Base-by-base conservation (phyloP, 306 rosid genomes). In the Rosa persica region DNA sequence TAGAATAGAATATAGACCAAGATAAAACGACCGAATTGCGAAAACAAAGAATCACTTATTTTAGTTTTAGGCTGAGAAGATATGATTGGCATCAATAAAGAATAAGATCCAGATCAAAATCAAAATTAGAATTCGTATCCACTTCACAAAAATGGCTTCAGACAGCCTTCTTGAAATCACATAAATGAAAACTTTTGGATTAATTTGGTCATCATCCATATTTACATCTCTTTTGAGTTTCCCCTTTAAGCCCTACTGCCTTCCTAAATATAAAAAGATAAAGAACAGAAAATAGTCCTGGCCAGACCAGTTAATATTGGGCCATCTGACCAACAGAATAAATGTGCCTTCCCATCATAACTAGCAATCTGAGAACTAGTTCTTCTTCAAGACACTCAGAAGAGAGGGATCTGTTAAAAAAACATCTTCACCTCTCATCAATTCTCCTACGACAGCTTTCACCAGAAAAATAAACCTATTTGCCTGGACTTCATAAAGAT, bases 391-490 rank as follows among this genome's bases (percentile, higher is more conserved):
- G 79, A 73, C 58, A 68, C 44, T 78, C 80, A 66, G 65, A 82
- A 69, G 69, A 23, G 77, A 81, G 76, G 40, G 69, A 67, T 82
- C 80, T 52, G 77, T 64, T 11, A 46, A 20, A 43, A 8, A 42
- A 40, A 51, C 66, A 7, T 22, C 0, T 30, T 38, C 36, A 51
- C 5, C 72, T 52, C 73, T 40, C 49, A 51, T 73, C 39, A 5
- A 30, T 81, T 85, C 64, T 81, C 74, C 71, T 68, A 67, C 40
- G 40, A 62, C 70, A 43, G 62, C 78, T 66, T 47, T 75, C 84
- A 76, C 72, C 61, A 16, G 47, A 47, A 74, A 40, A 22, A 40
- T 64, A 57, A 62, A 13, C 58, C 42, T 60, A 30, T 52, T 48
- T 73, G 67, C 79, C 47, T 67, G 64, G 55, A 69, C 73, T 46